Percentiles rank a stretch among this genome's conserved stretches.
These are phyloP conservation scores for Arthrobotrys pseudoclavata DNA, from an alignment of 2,329 filamentous ascomycete genomes.

Conservation along the genomic window DNA sequence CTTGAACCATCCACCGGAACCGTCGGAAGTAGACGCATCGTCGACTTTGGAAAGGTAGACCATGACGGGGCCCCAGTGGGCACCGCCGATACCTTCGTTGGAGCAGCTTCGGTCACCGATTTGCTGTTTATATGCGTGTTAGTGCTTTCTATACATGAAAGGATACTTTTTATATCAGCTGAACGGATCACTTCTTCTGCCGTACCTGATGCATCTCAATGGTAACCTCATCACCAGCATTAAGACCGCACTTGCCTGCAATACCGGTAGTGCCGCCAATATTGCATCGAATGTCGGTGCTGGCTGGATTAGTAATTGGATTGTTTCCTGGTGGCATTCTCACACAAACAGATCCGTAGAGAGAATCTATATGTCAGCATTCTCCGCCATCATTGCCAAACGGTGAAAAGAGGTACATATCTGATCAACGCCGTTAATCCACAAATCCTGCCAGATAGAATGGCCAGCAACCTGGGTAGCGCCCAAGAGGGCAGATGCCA, in stretches of 20 bases:
- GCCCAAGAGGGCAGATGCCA: slow-evolving; percentile 49
- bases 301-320: slow-evolving; percentile 68
- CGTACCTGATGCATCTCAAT: slow-evolving; percentile 72
- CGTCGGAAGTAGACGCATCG: slow-evolving; percentile 69
- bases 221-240: slow-evolving; percentile 69
- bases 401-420: slow-evolving; percentile 63
- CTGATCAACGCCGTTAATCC: slow-evolving; percentile 69
- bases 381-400: background rate
- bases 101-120: slow-evolving; percentile 68
- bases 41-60: slow-evolving; percentile 71
- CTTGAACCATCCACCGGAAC: slow-evolving; percentile 71
- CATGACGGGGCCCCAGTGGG: slow-evolving; percentile 72
- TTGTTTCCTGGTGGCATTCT: slow-evolving; percentile 70
- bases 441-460: slow-evolving; percentile 71
- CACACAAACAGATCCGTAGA: slow-evolving; percentile 66
- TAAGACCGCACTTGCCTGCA: slow-evolving; percentile 68
- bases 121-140: slow-evolving; percentile 64
- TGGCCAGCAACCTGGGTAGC: slow-evolving; percentile 68
- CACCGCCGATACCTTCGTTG: slow-evolving; percentile 71
- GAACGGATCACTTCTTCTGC: background rate
- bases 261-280: slow-evolving; percentile 65
- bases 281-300: slow-evolving; percentile 70
- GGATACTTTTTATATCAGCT: background rate
- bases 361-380: slow-evolving; percentile 38
- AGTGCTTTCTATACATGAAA: background rate